Conservation (phyloP, 495 filamentous ascomycete genomes). For the Friedmanniomyces simplex region DNA sequence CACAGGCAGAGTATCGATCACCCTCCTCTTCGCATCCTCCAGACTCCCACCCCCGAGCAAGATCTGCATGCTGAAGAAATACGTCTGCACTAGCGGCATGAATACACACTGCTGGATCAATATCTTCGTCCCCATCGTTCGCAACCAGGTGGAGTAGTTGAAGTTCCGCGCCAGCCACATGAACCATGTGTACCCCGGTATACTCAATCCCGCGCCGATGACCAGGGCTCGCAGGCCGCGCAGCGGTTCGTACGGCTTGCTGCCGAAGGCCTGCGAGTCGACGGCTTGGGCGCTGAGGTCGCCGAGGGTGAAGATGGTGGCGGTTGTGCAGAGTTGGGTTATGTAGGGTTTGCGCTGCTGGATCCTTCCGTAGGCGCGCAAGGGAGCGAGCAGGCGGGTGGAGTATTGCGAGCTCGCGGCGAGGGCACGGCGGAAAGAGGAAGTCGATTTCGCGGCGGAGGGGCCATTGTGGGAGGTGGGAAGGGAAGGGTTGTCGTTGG, state of each 20-base stretch:
- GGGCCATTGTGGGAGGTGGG: too few relatives aligned
- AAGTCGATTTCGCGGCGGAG: too few relatives aligned
- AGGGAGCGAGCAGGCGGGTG: slow-evolving; percentile 24
- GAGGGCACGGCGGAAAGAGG: neutral
- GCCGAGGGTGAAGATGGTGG: slow-evolving; percentile 68
- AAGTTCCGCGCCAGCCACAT: slow-evolving; percentile 66
- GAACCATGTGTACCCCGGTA: slow-evolving; percentile 80
- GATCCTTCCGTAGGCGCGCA: slow-evolving; percentile 58
- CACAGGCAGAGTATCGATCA: slow-evolving; percentile 63
- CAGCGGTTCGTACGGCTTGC: slow-evolving; percentile 50
- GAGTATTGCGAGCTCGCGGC: neutral
- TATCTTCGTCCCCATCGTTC: slow-evolving; percentile 69
- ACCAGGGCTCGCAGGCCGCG: slow-evolving; percentile 59
- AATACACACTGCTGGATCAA: slow-evolving; percentile 70
- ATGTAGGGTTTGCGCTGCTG: slow-evolving; percentile 60
- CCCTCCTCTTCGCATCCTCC: slow-evolving; percentile 53
- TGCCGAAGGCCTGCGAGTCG: neutral
- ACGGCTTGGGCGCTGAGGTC: slow-evolving; percentile 64
- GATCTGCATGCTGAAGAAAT: slow-evolving; percentile 83
- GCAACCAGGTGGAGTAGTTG: slow-evolving; percentile 61
- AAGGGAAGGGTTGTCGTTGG: too few relatives aligned
- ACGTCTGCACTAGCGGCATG: slow-evolving; percentile 76
- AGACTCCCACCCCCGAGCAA: slow-evolving; percentile 47
- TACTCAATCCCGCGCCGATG: slow-evolving; percentile 59
- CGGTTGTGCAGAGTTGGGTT: slow-evolving; percentile 64